These are phyloP conservation scores for Candida khao-thaluensis DNA, from an alignment of 805 yeast genomes.

Conservation along the genomic window DNA sequence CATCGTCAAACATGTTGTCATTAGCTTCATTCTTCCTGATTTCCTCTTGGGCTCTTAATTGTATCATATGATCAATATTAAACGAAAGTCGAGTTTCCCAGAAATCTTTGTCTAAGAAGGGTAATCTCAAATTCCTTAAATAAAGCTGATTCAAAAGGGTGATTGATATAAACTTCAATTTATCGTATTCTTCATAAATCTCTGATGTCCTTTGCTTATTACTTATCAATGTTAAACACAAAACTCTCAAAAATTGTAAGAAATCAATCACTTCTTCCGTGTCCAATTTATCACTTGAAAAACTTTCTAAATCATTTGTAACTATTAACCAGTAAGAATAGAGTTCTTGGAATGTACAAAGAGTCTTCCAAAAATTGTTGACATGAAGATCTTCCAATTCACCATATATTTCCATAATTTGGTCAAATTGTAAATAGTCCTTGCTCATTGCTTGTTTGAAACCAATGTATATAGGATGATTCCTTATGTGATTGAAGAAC, in stretches of 20 bases:
- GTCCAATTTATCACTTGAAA: slow-evolving; percentile 41
- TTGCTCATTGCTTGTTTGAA: slow-evolving; percentile 10
- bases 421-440: slow-evolving; percentile 17
- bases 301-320: slow-evolving; percentile 63
- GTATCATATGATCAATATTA: slow-evolving; percentile 36
- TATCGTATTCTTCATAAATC: slow-evolving; percentile 13
- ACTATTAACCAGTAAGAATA: slow-evolving; percentile 66
- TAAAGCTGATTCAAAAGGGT: slow-evolving; percentile 63
- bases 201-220: slow-evolving; percentile 16
- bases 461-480: slow-evolving; percentile 17
- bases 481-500: slow-evolving; percentile 26
- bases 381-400: neutral
- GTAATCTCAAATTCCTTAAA: slow-evolving; percentile 60
- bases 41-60: slow-evolving; percentile 44
- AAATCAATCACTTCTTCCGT: slow-evolving; percentile 39
- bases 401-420: slow-evolving; percentile 12
- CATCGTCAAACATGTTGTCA: neutral
- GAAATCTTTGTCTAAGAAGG: slow-evolving; percentile 46
- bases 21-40: slow-evolving; percentile 23
- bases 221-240: slow-evolving; percentile 53
- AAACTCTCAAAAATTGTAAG: slow-evolving; percentile 47
- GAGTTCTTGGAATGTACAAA: slow-evolving; percentile 57
- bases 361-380: slow-evolving; percentile 30
- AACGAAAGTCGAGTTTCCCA: slow-evolving; percentile 49
- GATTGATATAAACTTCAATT: slow-evolving; percentile 39